These are phyloP conservation scores for Phytophthora cajani DNA, from an alignment of 352 stramenopile species.

Conservation along the genomic window DNA sequence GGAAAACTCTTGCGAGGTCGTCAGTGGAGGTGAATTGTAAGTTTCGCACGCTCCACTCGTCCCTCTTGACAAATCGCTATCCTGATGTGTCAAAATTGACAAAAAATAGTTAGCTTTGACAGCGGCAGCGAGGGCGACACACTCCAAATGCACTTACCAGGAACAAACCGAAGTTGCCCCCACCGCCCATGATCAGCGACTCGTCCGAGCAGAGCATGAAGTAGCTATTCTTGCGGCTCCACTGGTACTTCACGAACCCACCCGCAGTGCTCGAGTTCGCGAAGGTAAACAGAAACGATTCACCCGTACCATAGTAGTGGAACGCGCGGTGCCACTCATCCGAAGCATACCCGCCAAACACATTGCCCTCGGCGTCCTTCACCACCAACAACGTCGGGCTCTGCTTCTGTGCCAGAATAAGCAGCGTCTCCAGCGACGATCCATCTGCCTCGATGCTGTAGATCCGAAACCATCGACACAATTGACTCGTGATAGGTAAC, in stretches of 20 bases:
- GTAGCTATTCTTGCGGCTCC: constrained; percentile 91
- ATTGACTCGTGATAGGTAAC: constrained; percentile 78
- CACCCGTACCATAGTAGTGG: constrained; percentile 90
- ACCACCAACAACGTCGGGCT: constrained; percentile 83
- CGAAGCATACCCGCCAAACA: constrained; percentile 87
- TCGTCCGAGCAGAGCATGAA: constrained; percentile 92
- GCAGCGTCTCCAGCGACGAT: constrained; percentile 77
- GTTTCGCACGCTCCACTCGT: constrained; percentile 90
- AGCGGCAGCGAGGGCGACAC: not conserved
- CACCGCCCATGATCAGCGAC: constrained; percentile 91
- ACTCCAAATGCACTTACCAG: constrained; percentile 55
- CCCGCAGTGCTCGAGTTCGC: constrained; percentile 38
- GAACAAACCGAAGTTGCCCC: constrained; percentile 90
- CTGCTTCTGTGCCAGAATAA: constrained; percentile 73
- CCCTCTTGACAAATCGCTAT: constrained; percentile 85
- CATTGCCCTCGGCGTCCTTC: constrained; percentile 73
- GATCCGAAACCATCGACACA: constrained; percentile 83
- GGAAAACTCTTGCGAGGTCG: constrained; percentile 79
- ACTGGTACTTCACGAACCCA: constrained; percentile 82
- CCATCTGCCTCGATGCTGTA: constrained; percentile 83
- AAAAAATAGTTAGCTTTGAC: constrained; percentile 4
- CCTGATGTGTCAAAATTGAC: constrained; percentile 40
- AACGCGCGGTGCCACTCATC: constrained; percentile 80
- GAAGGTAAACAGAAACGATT: constrained; percentile 92
- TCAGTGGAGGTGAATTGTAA: constrained; percentile 84